Conservation (phyloP, 1,284 basidiomycete genomes). For the Cutaneotrichosporon cutaneum region DNA sequence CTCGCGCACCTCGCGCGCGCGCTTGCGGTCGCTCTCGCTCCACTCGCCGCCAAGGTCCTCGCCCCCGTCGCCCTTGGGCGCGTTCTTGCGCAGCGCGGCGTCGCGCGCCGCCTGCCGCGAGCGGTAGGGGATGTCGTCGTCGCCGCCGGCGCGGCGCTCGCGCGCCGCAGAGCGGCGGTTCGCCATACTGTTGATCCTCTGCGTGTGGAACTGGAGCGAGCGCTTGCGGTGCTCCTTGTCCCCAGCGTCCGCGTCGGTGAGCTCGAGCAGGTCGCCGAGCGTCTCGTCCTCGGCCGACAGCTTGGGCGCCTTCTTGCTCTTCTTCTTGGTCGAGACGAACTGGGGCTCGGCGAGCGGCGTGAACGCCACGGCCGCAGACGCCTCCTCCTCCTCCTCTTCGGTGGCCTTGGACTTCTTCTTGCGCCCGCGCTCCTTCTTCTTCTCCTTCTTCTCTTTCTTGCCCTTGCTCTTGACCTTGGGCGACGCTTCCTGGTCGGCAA, state of each 20-base stretch:
- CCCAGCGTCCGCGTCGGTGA: constrained; percentile 68
- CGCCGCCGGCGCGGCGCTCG: constrained; percentile 60
- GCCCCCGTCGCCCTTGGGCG: constrained; percentile 39
- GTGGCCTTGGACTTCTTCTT: constrained; percentile 36
- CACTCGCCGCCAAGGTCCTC: constrained; percentile 54
- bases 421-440: constrained; percentile 41
- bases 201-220: constrained; percentile 84
- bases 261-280: constrained; percentile 70
- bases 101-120: constrained; percentile 54
- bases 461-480: constrained; percentile 22
- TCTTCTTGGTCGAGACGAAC: constrained; percentile 32
- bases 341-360: constrained; percentile 38
- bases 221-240: constrained; percentile 80
- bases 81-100: constrained; percentile 54
- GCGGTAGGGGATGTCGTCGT: constrained; percentile 67
- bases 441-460: constrained; percentile 42
- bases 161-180: constrained; percentile 68
- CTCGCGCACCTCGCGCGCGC: constrained; percentile 53
- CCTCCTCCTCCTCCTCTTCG: constrained; percentile 15
- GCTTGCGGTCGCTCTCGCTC: constrained; percentile 58
- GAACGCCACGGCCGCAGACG: constrained; percentile 26
- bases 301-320: constrained; percentile 30
- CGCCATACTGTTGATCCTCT: constrained; percentile 76
- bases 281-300: constrained; percentile 57
- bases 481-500: constrained; percentile 34